Conservation (phyloP, 306 rosid species). For the Crotalaria pallida region DNA sequence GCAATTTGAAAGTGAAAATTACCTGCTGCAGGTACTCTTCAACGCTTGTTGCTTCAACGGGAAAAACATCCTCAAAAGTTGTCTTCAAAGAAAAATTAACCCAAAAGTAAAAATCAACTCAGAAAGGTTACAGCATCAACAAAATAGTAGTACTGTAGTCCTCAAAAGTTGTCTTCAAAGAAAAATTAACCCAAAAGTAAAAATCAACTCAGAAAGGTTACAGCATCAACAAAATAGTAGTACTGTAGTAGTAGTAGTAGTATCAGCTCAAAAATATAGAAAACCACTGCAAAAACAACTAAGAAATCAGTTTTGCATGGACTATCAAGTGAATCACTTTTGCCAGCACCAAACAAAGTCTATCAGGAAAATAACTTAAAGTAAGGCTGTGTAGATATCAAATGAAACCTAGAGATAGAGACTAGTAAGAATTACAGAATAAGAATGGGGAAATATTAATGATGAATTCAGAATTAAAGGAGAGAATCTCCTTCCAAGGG, state of each 20-base stretch:
- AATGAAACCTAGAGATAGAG: not conserved
- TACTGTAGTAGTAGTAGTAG: not conserved
- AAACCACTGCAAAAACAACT: not conserved
- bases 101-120: not conserved
- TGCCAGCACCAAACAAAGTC: not conserved
- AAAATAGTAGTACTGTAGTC: constrained; percentile 46
- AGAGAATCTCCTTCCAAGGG: not conserved
- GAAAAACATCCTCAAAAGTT: constrained; percentile 96
- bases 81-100: constrained; percentile 44
- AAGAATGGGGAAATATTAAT: not conserved
- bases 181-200: constrained; percentile 1
- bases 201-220: not conserved
- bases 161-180: constrained; percentile 84
- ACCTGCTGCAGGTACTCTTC: constrained; percentile 99
- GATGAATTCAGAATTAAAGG: not conserved
- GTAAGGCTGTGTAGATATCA: not conserved
- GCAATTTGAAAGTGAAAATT: constrained; percentile 21
- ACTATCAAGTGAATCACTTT: not conserved
- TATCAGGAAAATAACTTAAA: constrained; percentile 14
- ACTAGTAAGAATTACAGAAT: not conserved
- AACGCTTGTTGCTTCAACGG: constrained; percentile 93
- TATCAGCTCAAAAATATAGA: not conserved
- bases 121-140: constrained; percentile 19
- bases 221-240: constrained; percentile 24
- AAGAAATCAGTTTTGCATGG: not conserved